phyloP scores from a whole-genome alignment of 768 basidiomycete species.

The Vishniacozyma victoriae region DNA sequence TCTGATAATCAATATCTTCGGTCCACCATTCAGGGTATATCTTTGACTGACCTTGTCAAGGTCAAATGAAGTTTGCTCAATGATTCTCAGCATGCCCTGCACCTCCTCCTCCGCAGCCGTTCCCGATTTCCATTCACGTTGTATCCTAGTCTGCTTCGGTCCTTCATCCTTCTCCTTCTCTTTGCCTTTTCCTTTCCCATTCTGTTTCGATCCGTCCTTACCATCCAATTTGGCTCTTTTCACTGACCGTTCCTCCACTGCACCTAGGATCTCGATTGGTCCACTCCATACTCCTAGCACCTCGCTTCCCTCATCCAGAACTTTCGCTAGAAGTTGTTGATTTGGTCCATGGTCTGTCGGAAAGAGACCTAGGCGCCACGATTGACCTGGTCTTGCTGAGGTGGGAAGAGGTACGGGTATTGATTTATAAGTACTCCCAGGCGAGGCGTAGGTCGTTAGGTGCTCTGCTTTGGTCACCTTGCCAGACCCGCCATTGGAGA shows the following conservation, averaged over 20 bases:
- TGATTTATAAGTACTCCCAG: slow-evolving; percentile 66
- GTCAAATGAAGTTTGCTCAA: slow-evolving; percentile 82
- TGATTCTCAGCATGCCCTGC: slow-evolving; percentile 51
- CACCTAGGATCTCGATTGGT: slow-evolving; percentile 25
- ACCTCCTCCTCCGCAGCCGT: neutral
- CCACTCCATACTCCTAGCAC: slow-evolving; percentile 41
- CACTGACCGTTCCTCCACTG: neutral
- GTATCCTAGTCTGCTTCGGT: slow-evolving; percentile 23
- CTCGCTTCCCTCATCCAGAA: neutral
- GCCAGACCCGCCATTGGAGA: slow-evolving; percentile 2
- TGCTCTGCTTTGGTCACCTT: slow-evolving; percentile 48
- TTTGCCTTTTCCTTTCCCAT: slow-evolving; percentile 10
- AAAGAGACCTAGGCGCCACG: slow-evolving; percentile 62
- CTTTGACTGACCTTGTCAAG: slow-evolving; percentile 74
- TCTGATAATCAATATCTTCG: slow-evolving; percentile 52
- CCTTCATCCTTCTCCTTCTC: slow-evolving; percentile 28
- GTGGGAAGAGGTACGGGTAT: slow-evolving; percentile 63
- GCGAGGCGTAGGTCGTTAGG: slow-evolving; percentile 65
- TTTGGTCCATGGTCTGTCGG: neutral
- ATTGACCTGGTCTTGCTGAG: slow-evolving; percentile 53
- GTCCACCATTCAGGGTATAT: neutral
- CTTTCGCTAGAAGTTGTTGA: neutral
- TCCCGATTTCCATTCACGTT: slow-evolving; percentile 17
- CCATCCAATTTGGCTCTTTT: slow-evolving; percentile 1
- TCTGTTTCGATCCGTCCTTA: neutral